Base-by-base conservation (phyloP, 495 filamentous ascomycete species). In the Bombardia bombarda region DNA sequence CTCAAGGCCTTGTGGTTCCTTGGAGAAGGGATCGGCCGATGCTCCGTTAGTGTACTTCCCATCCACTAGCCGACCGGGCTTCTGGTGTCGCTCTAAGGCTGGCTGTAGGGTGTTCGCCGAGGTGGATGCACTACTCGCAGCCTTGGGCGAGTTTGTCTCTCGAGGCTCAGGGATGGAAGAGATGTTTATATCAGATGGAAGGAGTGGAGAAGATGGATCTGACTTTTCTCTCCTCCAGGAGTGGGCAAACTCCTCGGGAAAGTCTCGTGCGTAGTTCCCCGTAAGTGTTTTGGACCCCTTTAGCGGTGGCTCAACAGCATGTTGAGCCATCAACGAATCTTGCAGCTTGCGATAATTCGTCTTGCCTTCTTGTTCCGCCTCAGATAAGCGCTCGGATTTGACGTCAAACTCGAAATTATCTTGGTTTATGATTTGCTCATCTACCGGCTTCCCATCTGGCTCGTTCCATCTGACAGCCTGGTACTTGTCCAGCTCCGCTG, bases 231-330 rank as follows among this genome's bases (percentile, higher is more conserved):
- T 21, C 28, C 46, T 45, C 68, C 66, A 70, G n/a, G 56, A 49
- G 6, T 46, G 47, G 14, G 64, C 51, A 39, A 68, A 68, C 3
- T 73, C 69, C 34, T 69, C 66, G 0, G 69, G 65, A 36, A 72
- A 72, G 50, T 72, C 67, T 12, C 61, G 63, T 9, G 60, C 58
- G 47, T 60, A 68, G 38, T 66, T 69, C 3, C 68, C 70, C 17
- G 62, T 67, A 25, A 75, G 43, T 13, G 16, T 22, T 9, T 42
- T 42, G 14, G 20, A 23, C 20, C 32, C 9, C 18, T 46, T 32
- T 2, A 46, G 30, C 0, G 42, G 17, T 32, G 46, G 32, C 18
- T 50, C 55, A 0, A 40, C 43, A 0, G 51, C 40, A 1, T 43
- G 17, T 9, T 43, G 44, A 5, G 53, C 34, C 56, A 62, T 57